Conservation (phyloP, 176 grass and related monocot genomes). For the Avena insularis region DNA sequence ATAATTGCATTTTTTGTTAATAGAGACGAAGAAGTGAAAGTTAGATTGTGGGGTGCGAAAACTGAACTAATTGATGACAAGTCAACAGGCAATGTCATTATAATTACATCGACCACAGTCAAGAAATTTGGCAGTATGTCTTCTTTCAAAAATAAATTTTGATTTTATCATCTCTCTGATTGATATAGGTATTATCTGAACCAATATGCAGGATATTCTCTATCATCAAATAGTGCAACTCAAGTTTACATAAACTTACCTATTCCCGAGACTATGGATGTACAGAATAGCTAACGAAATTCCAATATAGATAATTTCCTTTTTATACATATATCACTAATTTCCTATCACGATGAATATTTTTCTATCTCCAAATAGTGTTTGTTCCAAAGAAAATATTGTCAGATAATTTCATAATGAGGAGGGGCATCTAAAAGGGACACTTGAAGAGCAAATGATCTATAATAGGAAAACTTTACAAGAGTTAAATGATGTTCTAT, state of each 20-base stretch:
- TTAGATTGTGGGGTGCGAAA: constrained; percentile 16
- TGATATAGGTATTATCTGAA: neutral
- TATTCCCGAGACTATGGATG: neutral
- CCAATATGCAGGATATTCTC: constrained; percentile 3
- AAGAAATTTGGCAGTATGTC: constrained; percentile 17
- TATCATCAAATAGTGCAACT: constrained; percentile 15
- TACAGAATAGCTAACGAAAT: neutral
- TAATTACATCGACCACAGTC: constrained; percentile 15
- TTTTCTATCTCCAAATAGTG: neutral
- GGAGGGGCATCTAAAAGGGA: neutral
- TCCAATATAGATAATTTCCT: neutral
- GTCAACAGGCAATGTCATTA: neutral
- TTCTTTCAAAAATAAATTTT: neutral
- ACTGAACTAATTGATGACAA: neutral
- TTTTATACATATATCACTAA: neutral
- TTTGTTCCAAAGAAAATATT: neutral
- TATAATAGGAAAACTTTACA: constrained; percentile 8
- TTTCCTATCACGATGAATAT: neutral
- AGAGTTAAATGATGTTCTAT: neutral
- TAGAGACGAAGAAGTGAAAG: neutral
- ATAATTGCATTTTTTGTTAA: neutral
- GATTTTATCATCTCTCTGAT: neutral
- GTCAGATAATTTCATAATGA: neutral
- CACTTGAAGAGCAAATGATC: neutral
- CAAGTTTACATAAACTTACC: constrained; percentile 9